Percentiles rank a stretch among this genome's conserved stretches.
These are phyloP conservation scores for Saccharomycopsis sp. DNA, from an alignment of 805 yeast genomes.

Conservation along the genomic window DNA sequence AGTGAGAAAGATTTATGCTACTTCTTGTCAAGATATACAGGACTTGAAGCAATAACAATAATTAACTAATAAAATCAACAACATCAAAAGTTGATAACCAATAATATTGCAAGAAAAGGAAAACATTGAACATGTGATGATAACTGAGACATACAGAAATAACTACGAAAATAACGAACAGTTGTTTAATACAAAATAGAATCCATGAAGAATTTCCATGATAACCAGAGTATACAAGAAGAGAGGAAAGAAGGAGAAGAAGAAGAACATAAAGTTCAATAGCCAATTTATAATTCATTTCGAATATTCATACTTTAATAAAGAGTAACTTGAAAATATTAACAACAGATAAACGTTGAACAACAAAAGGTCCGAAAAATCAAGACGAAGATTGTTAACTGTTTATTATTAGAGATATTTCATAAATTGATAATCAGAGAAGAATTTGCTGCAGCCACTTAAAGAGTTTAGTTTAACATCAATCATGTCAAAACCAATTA, in stretches of 20 bases:
- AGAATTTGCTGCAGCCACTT: not conserved
- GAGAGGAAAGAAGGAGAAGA: not conserved
- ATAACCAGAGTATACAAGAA: no score
- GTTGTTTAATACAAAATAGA: no score
- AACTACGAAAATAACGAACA: no score
- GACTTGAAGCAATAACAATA: not conserved
- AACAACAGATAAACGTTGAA: not conserved
- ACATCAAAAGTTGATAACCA: no score
- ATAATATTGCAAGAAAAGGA: no score
- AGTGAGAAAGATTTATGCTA: no score
- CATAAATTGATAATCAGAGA: not conserved
- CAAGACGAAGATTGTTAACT: not conserved
- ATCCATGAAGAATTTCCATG: not conserved
- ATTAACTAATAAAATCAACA: no score
- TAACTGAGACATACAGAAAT: no score
- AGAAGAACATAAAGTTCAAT: no score
- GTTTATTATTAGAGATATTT: not conserved
- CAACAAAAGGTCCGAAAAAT: not conserved
- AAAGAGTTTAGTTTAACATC: conserved; percentile 7
- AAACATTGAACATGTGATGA: no score
- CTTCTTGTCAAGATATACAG: not conserved
- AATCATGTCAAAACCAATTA: conserved; percentile 9
- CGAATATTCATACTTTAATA: not conserved
- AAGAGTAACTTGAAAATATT: not conserved
- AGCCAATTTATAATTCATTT: not conserved